Base-by-base conservation (phyloP, 768 basidiomycete species). In the Austroboletus festivus region DNA sequence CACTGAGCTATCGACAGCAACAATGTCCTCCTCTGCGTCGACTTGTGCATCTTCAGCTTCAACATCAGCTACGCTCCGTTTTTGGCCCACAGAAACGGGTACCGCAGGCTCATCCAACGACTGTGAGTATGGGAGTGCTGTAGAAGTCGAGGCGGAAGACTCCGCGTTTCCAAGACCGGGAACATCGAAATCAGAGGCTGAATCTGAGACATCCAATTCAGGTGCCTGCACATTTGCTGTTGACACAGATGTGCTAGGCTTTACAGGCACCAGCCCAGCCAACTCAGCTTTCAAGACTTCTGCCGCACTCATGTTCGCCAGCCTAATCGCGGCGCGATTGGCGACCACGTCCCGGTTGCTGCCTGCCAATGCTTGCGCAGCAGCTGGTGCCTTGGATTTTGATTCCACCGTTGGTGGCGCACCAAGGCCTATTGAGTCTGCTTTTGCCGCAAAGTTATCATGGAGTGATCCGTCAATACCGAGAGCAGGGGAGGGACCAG, bases 231-330 rank as follows among this genome's bases (percentile, higher is more conserved):
- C 74, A 48, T 74, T 56, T 42, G 44, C 15, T 13, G 45, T 10
- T 21, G 58, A 42, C 33, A 54, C 42, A 18, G 64, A 63, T 49
- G 61, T 60, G 19, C 68, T 63, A 13, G 68, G 56, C 56, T 73
- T 75, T 43, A 72, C 64, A 12, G 77, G 72, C 45, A 68, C 54
- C 38, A 74, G 62, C 19, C 82, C 80, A 55, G 84, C 79, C 54
- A 97, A 68, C 68, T 97, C 91, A 44, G 91, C 93, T 71, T 91
- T 94, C 59, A 98, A 76, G 66, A 86, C 80, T 65, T 98, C 91
- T 47, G 94, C 94, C 38, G 95, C 95, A 73, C 83, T 91, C 83
- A 98, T 82, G 64, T 98, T 98, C 23, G 95, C 95, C 81, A 95
- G 85, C 51, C 94, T 83, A 55, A 96, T 91, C 21, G 89, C 90